A percentile compares a stretch with the other conserved stretches of the same genome.
Evolutionary conservation across 169 alveolate genomes (phyloP).

Genomic region (Plasmodium vivax): DNA sequence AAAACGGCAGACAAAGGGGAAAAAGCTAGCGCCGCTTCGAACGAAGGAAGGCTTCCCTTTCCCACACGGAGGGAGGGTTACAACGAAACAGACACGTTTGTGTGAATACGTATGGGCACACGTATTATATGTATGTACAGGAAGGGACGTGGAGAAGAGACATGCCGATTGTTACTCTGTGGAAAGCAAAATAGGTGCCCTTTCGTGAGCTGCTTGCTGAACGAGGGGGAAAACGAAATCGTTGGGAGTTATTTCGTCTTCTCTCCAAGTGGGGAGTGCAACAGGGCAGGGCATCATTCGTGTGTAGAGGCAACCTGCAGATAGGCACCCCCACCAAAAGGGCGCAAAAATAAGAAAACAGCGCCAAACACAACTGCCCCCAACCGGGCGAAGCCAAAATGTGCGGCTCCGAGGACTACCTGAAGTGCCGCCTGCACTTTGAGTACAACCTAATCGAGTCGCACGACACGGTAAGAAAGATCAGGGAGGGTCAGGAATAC

Average conservation of each 20-base stretch:
- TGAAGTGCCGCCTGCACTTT: constrained; percentile 10
- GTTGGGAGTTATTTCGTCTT: not conserved
- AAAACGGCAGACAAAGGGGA: not conserved
- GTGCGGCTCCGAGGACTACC: not conserved
- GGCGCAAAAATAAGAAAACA: not conserved
- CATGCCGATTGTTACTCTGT: not conserved
- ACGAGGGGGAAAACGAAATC: not conserved
- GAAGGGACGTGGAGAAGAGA: not conserved
- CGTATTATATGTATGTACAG: not conserved
- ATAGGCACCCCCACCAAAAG: not conserved
- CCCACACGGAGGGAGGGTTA: not conserved
- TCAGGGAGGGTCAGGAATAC: not conserved
- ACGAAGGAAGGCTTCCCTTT: not conserved
- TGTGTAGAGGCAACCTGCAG: not conserved
- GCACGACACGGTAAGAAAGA: constrained; percentile 28
- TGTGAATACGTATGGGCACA: not conserved
- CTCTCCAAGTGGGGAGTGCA: not conserved
- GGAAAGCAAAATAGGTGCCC: not conserved
- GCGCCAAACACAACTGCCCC: not conserved
- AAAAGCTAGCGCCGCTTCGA: not conserved
- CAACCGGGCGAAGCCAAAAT: not conserved
- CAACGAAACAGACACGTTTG: not conserved
- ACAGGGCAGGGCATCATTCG: not conserved
- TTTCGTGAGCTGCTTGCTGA: not conserved
- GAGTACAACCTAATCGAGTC: constrained; percentile 44